Conservation (phyloP, 2,329 filamentous ascomycete species). For the Laburnicola sp. region DNA sequence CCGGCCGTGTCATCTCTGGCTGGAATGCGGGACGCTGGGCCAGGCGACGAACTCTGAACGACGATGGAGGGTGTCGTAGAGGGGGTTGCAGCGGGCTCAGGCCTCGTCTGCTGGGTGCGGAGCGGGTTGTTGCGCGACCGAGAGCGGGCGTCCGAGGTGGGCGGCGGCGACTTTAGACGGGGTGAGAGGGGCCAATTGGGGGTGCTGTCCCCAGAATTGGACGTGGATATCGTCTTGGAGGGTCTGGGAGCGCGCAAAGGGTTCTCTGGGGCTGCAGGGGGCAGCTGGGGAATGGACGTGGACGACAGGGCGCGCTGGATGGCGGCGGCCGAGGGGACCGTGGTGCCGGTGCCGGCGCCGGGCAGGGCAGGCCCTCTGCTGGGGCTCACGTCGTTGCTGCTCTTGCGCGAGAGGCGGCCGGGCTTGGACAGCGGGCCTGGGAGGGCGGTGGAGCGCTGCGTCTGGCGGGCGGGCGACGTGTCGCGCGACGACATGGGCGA, state of each 20-base stretch:
- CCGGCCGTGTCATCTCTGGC: slow-evolving; percentile 31
- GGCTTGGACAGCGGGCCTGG: slow-evolving; percentile 26
- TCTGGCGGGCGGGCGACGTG: slow-evolving; percentile 49
- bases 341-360: slow-evolving; percentile 40
- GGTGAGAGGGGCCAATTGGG: slow-evolving; percentile 79
- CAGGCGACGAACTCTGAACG: slow-evolving; percentile 51
- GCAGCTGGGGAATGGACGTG: slow-evolving; percentile 67
- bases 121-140: slow-evolving; percentile 51
- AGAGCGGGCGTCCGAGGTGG: slow-evolving; percentile 48
- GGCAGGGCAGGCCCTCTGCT: slow-evolving; percentile 41
- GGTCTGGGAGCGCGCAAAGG: slow-evolving; percentile 65
- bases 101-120: slow-evolving; percentile 40
- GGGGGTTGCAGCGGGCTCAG: slow-evolving; percentile 25
- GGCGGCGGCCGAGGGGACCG: slow-evolving; percentile 63
- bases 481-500: slow-evolving; percentile 54
- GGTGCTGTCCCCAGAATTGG: slow-evolving; percentile 53
- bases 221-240: slow-evolving; percentile 61
- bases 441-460: slow-evolving; percentile 29
- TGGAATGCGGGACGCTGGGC: slow-evolving; percentile 37
- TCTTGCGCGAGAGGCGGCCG: slow-evolving; percentile 48
- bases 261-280: slow-evolving; percentile 63
- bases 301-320: slow-evolving; percentile 70
- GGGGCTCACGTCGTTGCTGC: slow-evolving; percentile 50
- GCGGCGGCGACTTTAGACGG: slow-evolving; percentile 75
- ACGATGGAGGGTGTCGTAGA: slow-evolving; percentile 47